Evolutionary conservation across 139 green algal species (phyloP).

Genomic region (Ulvella scutata): DNA sequence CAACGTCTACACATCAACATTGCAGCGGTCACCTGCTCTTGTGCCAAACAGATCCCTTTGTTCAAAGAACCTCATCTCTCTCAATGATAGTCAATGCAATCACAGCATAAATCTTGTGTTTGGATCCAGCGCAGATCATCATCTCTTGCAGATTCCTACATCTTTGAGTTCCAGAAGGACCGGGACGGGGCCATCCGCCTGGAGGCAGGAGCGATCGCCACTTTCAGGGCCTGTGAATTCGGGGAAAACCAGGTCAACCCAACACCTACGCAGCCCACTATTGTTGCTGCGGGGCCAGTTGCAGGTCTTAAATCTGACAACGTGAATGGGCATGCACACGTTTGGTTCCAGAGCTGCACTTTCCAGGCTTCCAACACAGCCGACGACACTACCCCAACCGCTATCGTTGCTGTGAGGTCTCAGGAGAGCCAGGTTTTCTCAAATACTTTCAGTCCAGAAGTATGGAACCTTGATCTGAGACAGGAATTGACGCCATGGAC

Average conservation of each 20-base stretch:
- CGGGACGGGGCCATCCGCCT: neutral
- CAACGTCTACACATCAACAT: neutral
- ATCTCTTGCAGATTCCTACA: neutral
- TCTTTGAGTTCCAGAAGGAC: neutral
- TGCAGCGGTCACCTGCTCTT: neutral
- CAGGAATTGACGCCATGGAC: neutral
- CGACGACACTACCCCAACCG: neutral
- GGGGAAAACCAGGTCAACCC: neutral
- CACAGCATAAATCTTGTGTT: neutral
- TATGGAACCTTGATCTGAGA: neutral
- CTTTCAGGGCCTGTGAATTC: neutral
- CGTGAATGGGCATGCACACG: no score
- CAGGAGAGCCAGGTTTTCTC: neutral
- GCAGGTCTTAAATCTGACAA: neutral
- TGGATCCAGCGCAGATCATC: no score
- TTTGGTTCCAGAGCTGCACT: neutral
- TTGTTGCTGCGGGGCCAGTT: neutral
- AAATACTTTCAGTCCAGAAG: neutral
- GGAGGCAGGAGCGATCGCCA: neutral
- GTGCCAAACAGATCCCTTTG: no score
- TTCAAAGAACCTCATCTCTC: no score
- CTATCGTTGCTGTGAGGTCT: neutral
- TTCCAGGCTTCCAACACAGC: no score
- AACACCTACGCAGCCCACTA: neutral
- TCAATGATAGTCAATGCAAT: neutral